Percentiles rank a stretch among this genome's conserved stretches.
Evolutionary conservation across 805 yeast species (phyloP).

Genomic region (Pichia phayaonensis): DNA sequence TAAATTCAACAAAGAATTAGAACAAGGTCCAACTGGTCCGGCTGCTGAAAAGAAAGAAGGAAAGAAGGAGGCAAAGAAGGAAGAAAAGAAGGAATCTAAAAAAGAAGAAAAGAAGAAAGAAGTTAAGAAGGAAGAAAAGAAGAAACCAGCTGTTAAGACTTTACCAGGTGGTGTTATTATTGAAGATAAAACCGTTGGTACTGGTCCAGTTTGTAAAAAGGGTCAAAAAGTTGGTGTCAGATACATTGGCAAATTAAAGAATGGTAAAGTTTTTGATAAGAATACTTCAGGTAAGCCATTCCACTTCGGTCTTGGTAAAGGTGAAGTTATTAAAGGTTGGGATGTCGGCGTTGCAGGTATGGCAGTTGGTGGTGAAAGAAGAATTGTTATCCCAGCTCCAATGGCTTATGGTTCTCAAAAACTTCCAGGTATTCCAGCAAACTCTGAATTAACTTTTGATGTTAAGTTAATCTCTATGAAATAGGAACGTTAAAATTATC

Average conservation of each 20-base stretch:
- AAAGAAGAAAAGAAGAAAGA: constrained; percentile 20
- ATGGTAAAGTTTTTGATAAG: constrained; percentile 95
- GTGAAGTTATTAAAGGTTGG: constrained; percentile 98
- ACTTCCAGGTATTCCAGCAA: constrained; percentile 96
- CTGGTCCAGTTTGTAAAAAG: constrained; percentile 79
- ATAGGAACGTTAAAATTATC: constrained; percentile 26
- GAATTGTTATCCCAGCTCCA: constrained; percentile 91
- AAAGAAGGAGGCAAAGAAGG: constrained; percentile 21
- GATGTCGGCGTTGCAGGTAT: constrained; percentile 98
- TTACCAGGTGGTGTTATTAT: constrained; percentile 88
- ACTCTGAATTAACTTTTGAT: constrained; percentile 93
- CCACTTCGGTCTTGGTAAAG: constrained; percentile 82
- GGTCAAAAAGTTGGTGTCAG: constrained; percentile 93
- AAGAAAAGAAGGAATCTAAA: constrained; percentile 16
- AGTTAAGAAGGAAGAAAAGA: constrained; percentile 25
- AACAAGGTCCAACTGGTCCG: constrained; percentile 76
- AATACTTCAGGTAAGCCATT: constrained; percentile 97
- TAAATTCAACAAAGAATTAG: constrained; percentile 82
- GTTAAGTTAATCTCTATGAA: constrained; percentile 88
- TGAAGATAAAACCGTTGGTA: constrained; percentile 88
- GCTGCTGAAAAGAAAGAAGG: constrained; percentile 22
- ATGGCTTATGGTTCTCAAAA: constrained; percentile 94
- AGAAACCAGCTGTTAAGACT: constrained; percentile 65
- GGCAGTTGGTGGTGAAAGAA: constrained; percentile 98
- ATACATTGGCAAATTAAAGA: constrained; percentile 94